Conservation (phyloP, 495 filamentous ascomycete species). For the Aspergillus cavernicola region DNA sequence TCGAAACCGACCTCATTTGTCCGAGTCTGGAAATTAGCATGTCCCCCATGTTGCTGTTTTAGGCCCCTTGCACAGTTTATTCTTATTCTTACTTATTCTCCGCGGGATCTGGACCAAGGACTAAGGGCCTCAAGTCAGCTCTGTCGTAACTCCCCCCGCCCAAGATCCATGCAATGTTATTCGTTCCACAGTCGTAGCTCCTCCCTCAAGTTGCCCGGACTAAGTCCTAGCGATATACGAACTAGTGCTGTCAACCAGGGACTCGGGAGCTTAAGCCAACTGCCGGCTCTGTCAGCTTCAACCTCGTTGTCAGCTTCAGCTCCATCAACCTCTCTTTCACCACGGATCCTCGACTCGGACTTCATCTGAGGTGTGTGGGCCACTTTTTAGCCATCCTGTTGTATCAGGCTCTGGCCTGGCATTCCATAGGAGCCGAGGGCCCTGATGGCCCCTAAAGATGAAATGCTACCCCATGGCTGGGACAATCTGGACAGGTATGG, state of each 20-base stretch:
- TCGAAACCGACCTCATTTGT: neutral
- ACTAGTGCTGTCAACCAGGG: slow-evolving; percentile 10
- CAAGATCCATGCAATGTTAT: slow-evolving; percentile 14
- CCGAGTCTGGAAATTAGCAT: slow-evolving; percentile 3
- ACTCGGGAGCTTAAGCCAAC: slow-evolving; percentile 16
- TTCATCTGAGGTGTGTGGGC: slow-evolving; percentile 15
- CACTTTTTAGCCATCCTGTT: slow-evolving; percentile 5
- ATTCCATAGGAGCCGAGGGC: slow-evolving; percentile 35
- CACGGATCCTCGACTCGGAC: slow-evolving; percentile 6
- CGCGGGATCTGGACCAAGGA: neutral
- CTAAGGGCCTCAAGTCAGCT: neutral
- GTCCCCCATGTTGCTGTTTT: slow-evolving; percentile 3
- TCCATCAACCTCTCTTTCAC: neutral
- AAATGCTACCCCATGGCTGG: slow-evolving; percentile 47
- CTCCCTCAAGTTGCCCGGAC: neutral
- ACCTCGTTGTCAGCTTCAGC: slow-evolving; percentile 17
- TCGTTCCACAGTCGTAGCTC: slow-evolving; percentile 10
- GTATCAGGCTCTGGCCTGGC: slow-evolving; percentile 20
- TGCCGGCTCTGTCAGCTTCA: slow-evolving; percentile 18
- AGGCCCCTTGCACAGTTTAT: neutral
- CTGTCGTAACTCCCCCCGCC: slow-evolving; percentile 8
- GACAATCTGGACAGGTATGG: slow-evolving; percentile 47
- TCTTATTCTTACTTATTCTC: neutral
- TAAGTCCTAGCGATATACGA: neutral
- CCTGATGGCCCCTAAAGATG: slow-evolving; percentile 48